These are phyloP conservation scores for Saturnispora zaruensis DNA, from an alignment of 805 yeast species.

Conservation along the genomic window DNA sequence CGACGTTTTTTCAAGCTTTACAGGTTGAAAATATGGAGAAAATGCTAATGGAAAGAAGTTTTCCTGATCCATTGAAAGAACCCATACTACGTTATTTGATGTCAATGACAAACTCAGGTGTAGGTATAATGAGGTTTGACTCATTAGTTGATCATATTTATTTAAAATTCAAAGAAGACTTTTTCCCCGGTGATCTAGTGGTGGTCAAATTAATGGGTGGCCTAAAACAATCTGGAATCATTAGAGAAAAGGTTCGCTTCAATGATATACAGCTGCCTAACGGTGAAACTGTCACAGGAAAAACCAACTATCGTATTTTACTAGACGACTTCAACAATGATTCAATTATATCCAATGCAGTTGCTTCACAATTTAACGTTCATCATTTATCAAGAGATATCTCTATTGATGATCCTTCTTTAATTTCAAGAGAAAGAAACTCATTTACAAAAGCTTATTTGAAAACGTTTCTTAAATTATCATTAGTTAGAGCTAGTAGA, in stretches of 20 bases:
- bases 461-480: constrained; percentile 77
- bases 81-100: constrained; percentile 84
- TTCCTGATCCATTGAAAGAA: constrained; percentile 87
- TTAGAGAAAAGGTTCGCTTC: constrained; percentile 81
- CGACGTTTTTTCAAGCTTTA: constrained; percentile 84
- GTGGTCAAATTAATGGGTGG: constrained; percentile 42
- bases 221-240: constrained; percentile 42
- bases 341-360: constrained; percentile 20
- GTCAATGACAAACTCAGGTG: constrained; percentile 57
- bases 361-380: constrained; percentile 6
- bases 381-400: constrained; percentile 32
- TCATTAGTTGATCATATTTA: constrained; percentile 83
- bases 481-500: constrained; percentile 68
- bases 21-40: constrained; percentile 62
- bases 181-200: constrained; percentile 85
- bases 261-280: constrained; percentile 36
- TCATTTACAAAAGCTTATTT: constrained; percentile 85
- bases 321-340: constrained; percentile 30
- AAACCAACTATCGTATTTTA: constrained; percentile 63
- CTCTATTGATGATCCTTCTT: constrained; percentile 56
- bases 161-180: constrained; percentile 65
- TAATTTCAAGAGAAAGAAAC: constrained; percentile 74
- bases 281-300: constrained; percentile 33
- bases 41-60: constrained; percentile 61
- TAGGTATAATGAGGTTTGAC: constrained; percentile 48